A percentile compares a stretch with the other conserved stretches of the same genome.
These are phyloP conservation scores for Flaveria brownii DNA, from an alignment of 129 eudicot genomes.

Conservation along the genomic window DNA sequence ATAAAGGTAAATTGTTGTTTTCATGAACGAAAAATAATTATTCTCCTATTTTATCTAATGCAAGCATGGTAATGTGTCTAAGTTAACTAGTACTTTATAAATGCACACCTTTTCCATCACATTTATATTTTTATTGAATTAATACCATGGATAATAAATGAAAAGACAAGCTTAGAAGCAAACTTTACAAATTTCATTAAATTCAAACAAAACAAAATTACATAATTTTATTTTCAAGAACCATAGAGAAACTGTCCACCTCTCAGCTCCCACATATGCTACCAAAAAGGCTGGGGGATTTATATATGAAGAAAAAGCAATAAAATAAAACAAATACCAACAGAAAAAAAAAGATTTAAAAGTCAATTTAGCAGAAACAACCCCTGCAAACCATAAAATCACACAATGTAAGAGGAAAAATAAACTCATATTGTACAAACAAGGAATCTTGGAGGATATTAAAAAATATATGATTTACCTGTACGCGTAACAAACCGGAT, in stretches of 20 bases:
- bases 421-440: constrained; percentile 18
- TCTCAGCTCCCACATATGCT: constrained; percentile 29
- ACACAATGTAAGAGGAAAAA: neutral
- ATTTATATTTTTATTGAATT: neutral
- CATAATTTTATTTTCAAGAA: constrained; percentile 9
- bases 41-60: too few relatives aligned
- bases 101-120: neutral
- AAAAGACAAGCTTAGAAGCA: neutral
- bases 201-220: neutral
- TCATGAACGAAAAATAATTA: too few relatives aligned
- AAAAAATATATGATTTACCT: constrained; percentile 4
- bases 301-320: constrained; percentile 14
- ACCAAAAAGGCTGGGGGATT: constrained; percentile 31
- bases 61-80: too few relatives aligned
- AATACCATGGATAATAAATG: neutral
- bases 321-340: constrained; percentile 14
- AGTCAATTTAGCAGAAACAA: constrained; percentile 22
- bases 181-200: constrained; percentile 14
- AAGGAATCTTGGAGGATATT: constrained; percentile 10
- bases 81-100: too few relatives aligned
- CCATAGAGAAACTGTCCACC: neutral
- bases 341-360: neutral
- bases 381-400: constrained; percentile 27
- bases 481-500: neutral
- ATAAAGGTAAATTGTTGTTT: too few relatives aligned